A percentile compares a stretch with the other conserved stretches of the same genome.
These are phyloP conservation scores for Cystobasidium slooffiae DNA, from an alignment of 1,284 basidiomycete species.

Conservation along the genomic window DNA sequence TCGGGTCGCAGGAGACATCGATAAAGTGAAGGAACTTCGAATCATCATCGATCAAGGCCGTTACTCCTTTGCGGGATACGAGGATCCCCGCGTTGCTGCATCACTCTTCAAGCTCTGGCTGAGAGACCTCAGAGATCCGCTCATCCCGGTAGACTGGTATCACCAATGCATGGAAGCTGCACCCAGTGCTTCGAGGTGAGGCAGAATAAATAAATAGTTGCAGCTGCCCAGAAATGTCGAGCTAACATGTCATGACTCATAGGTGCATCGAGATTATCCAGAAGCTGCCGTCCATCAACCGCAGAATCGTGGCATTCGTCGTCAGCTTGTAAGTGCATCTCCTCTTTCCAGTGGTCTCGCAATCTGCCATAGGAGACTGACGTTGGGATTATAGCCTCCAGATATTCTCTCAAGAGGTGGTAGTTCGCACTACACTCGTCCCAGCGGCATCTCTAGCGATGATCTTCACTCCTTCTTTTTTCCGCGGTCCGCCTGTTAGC, in stretches of 20 bases:
- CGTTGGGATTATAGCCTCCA: constrained; percentile 62
- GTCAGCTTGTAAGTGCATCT: constrained; percentile 67
- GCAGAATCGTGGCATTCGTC: constrained; percentile 80
- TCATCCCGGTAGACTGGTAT: constrained; percentile 76
- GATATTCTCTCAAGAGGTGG: constrained; percentile 76
- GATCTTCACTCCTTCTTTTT: constrained; percentile 45
- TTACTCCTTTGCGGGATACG: constrained; percentile 77
- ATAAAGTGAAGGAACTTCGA: constrained; percentile 80
- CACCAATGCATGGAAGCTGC: constrained; percentile 82
- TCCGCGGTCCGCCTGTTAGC: constrained; percentile 13
- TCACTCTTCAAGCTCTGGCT: constrained; percentile 89
- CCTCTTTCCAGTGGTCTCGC: neutral
- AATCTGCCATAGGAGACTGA: neutral
- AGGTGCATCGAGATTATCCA: constrained; percentile 72
- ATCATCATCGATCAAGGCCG: constrained; percentile 85
- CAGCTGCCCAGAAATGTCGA: neutral
- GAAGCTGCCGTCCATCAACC: constrained; percentile 77
- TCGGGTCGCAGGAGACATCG: constrained; percentile 82
- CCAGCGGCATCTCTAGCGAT: constrained; percentile 60
- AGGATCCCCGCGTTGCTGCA: constrained; percentile 84
- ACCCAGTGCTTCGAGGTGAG: constrained; percentile 65
- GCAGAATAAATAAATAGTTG: too few relatives aligned
- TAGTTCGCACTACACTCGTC: constrained; percentile 79
- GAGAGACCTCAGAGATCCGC: constrained; percentile 81
- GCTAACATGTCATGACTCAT: neutral